Conservation (phyloP, 2,329 filamentous ascomycete species). For the Botryotinia narcissicola region DNA sequence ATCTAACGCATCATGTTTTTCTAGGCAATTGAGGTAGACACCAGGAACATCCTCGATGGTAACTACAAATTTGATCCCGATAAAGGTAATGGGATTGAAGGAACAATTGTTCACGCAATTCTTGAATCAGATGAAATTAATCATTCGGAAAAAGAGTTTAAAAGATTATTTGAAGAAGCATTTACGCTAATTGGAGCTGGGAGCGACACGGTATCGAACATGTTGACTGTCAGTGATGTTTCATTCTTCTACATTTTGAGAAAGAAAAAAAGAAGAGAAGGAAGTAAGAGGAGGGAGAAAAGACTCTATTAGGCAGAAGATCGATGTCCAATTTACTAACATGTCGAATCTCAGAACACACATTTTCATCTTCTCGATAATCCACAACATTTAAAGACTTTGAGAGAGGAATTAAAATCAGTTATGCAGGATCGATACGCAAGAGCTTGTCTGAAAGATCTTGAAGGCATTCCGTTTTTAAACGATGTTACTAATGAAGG, state of each 20-base stretch:
- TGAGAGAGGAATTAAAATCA: conserved; percentile 24
- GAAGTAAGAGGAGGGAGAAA: not conserved
- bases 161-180: conserved; percentile 28
- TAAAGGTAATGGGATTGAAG: conserved; percentile 14
- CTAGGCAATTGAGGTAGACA: conserved; percentile 5
- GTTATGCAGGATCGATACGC: conserved; percentile 15
- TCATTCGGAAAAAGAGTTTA: conserved; percentile 23
- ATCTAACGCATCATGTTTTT: not conserved
- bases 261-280: too few species aligned
- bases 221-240: conserved; percentile 12
- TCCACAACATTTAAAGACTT: conserved; percentile 23
- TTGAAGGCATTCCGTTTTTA: conserved; percentile 26
- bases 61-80: conserved; percentile 15
- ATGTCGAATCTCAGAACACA: not conserved
- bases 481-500: conserved; percentile 25
- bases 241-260: not conserved
- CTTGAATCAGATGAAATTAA: conserved; percentile 25
- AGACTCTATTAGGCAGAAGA: accelerated
- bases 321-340: not conserved
- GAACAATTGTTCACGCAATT: conserved; percentile 27
- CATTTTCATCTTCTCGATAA: conserved; percentile 28
- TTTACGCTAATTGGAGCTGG: conserved; percentile 30
- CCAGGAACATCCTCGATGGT: conserved; percentile 6
- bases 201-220: conserved; percentile 26
- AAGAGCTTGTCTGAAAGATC: conserved; percentile 21